Evolutionary conservation across 2,329 filamentous ascomycete species (phyloP).

Genomic region (Tolypocladium album): DNA sequence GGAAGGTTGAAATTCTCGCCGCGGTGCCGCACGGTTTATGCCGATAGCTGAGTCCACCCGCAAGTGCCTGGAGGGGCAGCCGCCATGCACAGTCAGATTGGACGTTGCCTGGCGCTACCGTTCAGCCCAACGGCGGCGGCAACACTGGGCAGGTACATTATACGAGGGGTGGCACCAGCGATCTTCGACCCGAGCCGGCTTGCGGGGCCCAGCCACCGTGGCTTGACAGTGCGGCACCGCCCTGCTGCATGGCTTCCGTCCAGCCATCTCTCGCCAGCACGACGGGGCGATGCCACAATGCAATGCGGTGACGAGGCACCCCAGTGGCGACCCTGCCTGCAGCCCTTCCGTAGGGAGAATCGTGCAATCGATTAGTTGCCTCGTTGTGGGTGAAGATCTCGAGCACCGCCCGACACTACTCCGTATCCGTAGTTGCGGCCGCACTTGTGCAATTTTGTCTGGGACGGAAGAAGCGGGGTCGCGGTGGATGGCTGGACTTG

Average conservation of each 20-base stretch:
- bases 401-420: neutral
- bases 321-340: neutral
- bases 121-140: neutral
- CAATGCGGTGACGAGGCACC: neutral
- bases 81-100: neutral
- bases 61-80: neutral
- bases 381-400: neutral
- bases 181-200: neutral
- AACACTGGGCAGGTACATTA: neutral
- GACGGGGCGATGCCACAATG: neutral
- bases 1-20: neutral
- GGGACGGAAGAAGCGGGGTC: neutral
- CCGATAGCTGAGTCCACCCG: neutral
- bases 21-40: neutral
- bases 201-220: neutral
- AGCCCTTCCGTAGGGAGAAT: neutral
- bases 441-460: neutral
- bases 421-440: neutral
- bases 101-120: neutral
- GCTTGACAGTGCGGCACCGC: neutral
- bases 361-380: neutral
- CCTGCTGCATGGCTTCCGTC: neutral
- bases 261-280: neutral
- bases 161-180: neutral
- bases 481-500: too few relatives aligned